Evolutionary conservation across 2,329 filamentous ascomycete species (phyloP).

Genomic region (Monosporascus sp.): DNA sequence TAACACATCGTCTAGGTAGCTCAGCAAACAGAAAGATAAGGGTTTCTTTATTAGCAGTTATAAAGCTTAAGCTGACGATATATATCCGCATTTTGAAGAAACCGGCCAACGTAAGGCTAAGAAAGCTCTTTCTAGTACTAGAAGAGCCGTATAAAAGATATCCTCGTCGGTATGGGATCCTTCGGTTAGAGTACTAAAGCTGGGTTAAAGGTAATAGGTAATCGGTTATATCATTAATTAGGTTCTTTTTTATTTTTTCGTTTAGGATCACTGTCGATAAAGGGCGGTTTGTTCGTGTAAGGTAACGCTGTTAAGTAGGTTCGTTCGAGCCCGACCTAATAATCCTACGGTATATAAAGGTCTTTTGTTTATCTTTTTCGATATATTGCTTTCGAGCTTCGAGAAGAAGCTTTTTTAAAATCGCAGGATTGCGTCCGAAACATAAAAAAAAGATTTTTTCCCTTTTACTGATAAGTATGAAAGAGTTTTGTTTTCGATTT

Average conservation of each 20-base stretch:
- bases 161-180: conserved; percentile 79
- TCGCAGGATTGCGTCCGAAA: conserved; percentile 54
- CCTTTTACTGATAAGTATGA: conserved; percentile 39
- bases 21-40: conserved; percentile 59
- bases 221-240: conserved; percentile 57
- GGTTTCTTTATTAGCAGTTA: conserved; percentile 59
- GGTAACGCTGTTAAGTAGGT: conserved; percentile 55
- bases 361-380: conserved; percentile 55
- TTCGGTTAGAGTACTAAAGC: conserved; percentile 75
- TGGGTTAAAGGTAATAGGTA: conserved; percentile 58
- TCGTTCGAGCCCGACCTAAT: conserved; percentile 35
- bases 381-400: conserved; percentile 53
- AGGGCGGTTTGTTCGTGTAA: conserved; percentile 54
- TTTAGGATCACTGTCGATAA: conserved; percentile 62
- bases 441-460: conserved; percentile 57
- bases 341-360: conserved; percentile 58
- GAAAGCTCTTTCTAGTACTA: conserved; percentile 72
- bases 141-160: conserved; percentile 79
- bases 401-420: conserved; percentile 57
- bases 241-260: conserved; percentile 52
- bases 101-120: conserved; percentile 65
- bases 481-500: conserved; percentile 37
- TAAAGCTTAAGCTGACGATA: conserved; percentile 63
- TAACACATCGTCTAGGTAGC: conserved; percentile 64
- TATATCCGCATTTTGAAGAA: conserved; percentile 67